These are phyloP conservation scores for Sporothrix globosa DNA, from an alignment of 2,329 filamentous ascomycete genomes.

Conservation along the genomic window DNA sequence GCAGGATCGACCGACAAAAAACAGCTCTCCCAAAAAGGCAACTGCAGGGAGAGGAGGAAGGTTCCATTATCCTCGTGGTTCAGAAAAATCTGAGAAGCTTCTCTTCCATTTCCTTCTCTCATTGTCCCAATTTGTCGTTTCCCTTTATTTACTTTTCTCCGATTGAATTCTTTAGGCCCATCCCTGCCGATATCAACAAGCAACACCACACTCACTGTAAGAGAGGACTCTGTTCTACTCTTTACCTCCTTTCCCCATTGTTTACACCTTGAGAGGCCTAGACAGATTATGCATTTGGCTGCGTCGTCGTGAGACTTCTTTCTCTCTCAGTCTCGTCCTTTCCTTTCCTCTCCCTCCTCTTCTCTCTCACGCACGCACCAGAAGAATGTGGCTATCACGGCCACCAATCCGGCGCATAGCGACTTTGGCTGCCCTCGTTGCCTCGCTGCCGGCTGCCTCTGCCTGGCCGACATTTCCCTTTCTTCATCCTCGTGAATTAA, in stretches of 20 bases:
- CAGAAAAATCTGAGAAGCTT: not conserved
- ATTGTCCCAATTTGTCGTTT: not conserved
- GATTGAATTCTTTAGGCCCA: not conserved
- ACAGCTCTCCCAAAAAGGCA: constrained; percentile 12
- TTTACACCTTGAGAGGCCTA: not conserved
- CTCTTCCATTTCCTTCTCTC: not conserved
- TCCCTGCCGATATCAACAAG: not conserved
- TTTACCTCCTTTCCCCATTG: not conserved
- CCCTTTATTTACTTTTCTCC: constrained; percentile 14
- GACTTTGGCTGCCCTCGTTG: not conserved
- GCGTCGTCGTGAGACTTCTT: constrained; percentile 6
- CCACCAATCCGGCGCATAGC: constrained; percentile 16
- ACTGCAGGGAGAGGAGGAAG: not conserved
- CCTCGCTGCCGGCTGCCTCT: not conserved
- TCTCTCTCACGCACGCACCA: not conserved
- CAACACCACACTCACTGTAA: not conserved
- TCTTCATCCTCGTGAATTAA: not conserved
- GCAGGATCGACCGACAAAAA: constrained; percentile 16
- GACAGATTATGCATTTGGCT: constrained; percentile 8
- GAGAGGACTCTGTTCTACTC: not conserved
- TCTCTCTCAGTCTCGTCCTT: not conserved
- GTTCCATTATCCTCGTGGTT: not conserved
- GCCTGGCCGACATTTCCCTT: constrained; percentile 18
- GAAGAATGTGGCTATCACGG: constrained; percentile 23
- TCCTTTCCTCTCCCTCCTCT: not conserved